phyloP scores from a whole-genome alignment of 352 stramenopile genomes.

The Globisporangium apiculatum region DNA sequence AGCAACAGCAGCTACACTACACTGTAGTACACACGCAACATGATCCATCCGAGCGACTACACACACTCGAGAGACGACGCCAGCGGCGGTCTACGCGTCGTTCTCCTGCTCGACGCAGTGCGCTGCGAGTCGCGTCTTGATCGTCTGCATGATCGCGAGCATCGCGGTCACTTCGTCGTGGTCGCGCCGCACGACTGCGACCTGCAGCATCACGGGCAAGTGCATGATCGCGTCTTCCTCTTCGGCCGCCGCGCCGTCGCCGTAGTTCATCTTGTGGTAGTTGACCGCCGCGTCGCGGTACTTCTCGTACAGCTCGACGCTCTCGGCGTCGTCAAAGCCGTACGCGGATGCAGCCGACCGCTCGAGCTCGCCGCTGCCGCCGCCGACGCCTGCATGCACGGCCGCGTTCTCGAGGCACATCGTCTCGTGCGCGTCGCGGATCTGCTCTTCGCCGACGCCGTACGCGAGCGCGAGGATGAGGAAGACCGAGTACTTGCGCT shows the following conservation, averaged over 20 bases:
- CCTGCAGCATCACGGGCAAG: constrained; percentile 82
- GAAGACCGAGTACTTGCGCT: constrained; percentile 85
- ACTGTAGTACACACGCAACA: no score
- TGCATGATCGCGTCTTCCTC: constrained; percentile 89
- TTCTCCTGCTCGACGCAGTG: constrained; percentile 48
- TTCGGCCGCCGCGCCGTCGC: constrained; percentile 57
- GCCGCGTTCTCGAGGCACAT: constrained; percentile 82
- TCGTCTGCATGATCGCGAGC: constrained; percentile 64
- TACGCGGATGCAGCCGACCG: constrained; percentile 37
- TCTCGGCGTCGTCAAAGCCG: constrained; percentile 72
- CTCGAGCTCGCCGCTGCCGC: constrained; percentile 50
- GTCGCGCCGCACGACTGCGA: constrained; percentile 62
- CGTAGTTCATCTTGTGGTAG: constrained; percentile 86
- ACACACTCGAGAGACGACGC: not conserved
- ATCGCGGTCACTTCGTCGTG: constrained; percentile 67
- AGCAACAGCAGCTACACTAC: no score
- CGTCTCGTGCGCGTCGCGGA: constrained; percentile 67
- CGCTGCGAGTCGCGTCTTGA: constrained; percentile 57
- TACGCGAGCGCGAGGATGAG: constrained; percentile 76
- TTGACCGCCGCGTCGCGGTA: constrained; percentile 75
- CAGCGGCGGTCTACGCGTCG: constrained; percentile 13
- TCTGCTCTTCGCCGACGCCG: constrained; percentile 68
- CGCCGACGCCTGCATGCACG: constrained; percentile 63
- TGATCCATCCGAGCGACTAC: not conserved
- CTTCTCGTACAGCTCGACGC: constrained; percentile 77